Evolutionary conservation across 2,329 filamentous ascomycete genomes (phyloP), one percentile per base, ranked within the genome.

Genomic region (Didymella glomerata): DNA sequence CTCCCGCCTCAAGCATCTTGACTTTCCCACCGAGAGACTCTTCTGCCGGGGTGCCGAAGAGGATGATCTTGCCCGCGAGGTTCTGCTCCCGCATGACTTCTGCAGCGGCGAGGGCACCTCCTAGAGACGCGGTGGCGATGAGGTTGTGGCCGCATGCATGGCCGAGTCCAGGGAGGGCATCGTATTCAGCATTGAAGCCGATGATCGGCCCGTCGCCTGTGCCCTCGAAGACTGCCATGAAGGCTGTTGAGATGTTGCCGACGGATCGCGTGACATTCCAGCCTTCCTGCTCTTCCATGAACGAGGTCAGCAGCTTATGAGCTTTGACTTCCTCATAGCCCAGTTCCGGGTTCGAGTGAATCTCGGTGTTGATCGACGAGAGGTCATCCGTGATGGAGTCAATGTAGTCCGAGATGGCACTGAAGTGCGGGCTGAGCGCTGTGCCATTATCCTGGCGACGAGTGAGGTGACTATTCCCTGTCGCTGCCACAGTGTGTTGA

Each of bases 311-410:
- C 3, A 80, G 75, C 14, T 82, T 77, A 63, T 86, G 84, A 0
- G 83, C 82, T 41, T 81, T 80, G 55, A 76, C 75, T 59, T 85
- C 82, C 36, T 83, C 64, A 60, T 78, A 84, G 0, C 77, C 79
- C 0, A 83, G 70, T 62, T 85, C 83, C 0, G 83, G 83, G 53
- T 84, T 80, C 47, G 83, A 81, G 66, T 83, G 82, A 18, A 85
- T 83, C 55, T 79, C 79, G 40, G 82, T 79, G 68, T 81, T 84
- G 55, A 85, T 71, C 3, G 71, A 71, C 70, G 82, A 81, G 14
- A 85, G 67, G 3, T 63, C 46, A 8, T 65, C 54, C 9, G 51
- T 54, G 16, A 63, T 58, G 5, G 56, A 63, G 36, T 65, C 62
- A 22, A 65, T 30, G 36, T 63, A 65, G 24, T 59, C 52, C n/a